A percentile compares a stretch with the other conserved stretches of the same genome.
These are phyloP conservation scores for Trapa bicornis DNA, from an alignment of 345 rosid genomes.

Conservation along the genomic window DNA sequence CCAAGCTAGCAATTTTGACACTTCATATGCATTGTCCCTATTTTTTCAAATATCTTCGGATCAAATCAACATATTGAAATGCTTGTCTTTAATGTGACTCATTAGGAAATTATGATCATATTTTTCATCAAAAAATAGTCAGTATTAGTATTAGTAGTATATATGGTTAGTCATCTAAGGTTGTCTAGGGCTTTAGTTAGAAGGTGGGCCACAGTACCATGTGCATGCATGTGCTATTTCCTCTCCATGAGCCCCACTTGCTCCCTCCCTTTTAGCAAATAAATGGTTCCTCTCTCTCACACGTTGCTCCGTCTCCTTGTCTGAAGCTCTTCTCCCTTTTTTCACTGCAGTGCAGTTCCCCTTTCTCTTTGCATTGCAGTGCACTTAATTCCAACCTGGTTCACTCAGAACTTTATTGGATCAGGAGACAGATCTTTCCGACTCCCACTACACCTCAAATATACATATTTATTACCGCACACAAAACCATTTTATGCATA, in stretches of 20 bases:
- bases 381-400: background rate
- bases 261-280: conserved; percentile 33
- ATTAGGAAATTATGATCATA: background rate
- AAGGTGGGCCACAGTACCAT: conserved; percentile 56
- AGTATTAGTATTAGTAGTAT: background rate
- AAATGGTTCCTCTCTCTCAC: conserved; percentile 24
- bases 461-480: too few species aligned
- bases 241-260: conserved; percentile 56
- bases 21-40: too few species aligned
- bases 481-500: background rate
- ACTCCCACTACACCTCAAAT: conserved; percentile 3
- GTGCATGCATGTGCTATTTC: conserved; percentile 98
- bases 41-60: too few species aligned
- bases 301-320: background rate
- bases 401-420: conserved; percentile 4
- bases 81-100: too few species aligned
- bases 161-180: background rate
- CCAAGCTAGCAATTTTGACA: too few species aligned
- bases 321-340: background rate
- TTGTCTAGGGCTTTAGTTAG: background rate
- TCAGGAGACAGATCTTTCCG: background rate
- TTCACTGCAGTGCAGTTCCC: background rate
- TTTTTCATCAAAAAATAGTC: background rate
- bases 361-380: background rate
- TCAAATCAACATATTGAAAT: too few species aligned